Conservation (phyloP, 179 eudicot species). For the Silene noctiflora region DNA sequence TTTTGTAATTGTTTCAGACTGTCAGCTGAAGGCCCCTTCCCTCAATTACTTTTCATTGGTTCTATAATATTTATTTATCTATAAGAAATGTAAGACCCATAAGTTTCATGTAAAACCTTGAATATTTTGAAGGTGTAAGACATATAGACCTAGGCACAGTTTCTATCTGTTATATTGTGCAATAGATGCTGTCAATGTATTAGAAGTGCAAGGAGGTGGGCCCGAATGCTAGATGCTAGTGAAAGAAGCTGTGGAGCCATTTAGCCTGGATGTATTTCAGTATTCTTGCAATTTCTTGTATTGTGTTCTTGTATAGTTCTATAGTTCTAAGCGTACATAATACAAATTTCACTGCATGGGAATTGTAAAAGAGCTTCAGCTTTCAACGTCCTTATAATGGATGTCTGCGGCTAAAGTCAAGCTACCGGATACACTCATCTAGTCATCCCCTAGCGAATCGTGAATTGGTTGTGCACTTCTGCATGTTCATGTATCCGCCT, state of each 20-base stretch:
- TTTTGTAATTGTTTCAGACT: not conserved
- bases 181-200: not conserved
- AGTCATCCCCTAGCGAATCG: not conserved
- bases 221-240: not conserved
- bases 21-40: not conserved
- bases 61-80: constrained; percentile 2
- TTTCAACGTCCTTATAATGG: not conserved
- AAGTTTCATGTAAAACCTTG: not conserved
- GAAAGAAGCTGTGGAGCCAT: not conserved
- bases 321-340: not conserved
- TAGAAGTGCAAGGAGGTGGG: not conserved
- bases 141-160: not conserved
- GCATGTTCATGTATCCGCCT: not conserved
- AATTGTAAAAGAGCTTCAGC: not conserved
- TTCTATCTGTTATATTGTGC: not conserved
- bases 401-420: constrained; percentile 2
- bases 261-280: not conserved
- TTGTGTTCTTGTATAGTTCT: not conserved
- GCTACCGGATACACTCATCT: not conserved
- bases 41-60: not conserved
- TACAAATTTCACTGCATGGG: not conserved
- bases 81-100: not conserved
- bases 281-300: constrained; percentile 10
- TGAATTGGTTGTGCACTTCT: not conserved
- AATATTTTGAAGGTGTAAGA: not conserved